Percentiles rank a stretch among this genome's conserved stretches.
These are phyloP conservation scores for Penicillium olsonii DNA, from an alignment of 2,329 filamentous ascomycete species.

Conservation along the genomic window DNA sequence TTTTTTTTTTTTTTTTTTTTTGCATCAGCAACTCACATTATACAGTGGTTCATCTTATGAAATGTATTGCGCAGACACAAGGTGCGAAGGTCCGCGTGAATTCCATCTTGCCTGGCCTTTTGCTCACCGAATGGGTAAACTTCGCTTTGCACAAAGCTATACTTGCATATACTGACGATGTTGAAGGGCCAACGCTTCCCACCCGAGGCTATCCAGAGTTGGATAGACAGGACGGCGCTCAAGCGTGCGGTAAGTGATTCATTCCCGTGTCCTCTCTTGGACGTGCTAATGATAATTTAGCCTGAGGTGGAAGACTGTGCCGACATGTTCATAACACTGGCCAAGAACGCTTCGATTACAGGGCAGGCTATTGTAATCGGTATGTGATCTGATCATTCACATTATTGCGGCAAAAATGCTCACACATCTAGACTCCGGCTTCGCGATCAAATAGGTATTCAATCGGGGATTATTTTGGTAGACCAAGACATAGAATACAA, in stretches of 20 bases:
- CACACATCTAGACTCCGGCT: slow-evolving; percentile 34
- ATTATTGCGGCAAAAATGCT: slow-evolving; percentile 7
- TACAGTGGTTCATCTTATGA: slow-evolving; percentile 64
- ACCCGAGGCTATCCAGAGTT: slow-evolving; percentile 56
- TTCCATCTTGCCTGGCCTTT: slow-evolving; percentile 63
- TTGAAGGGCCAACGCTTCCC: slow-evolving; percentile 58
- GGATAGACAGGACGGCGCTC: slow-evolving; percentile 60
- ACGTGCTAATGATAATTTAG: slow-evolving; percentile 23
- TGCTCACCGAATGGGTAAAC: slow-evolving; percentile 67
- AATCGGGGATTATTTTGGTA: slow-evolving; percentile 21
- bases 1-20: too few relatives aligned
- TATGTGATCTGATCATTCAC: slow-evolving; percentile 19
- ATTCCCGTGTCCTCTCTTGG: neutral
- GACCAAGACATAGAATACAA: slow-evolving; percentile 17
- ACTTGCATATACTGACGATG: slow-evolving; percentile 4
- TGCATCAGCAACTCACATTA: slow-evolving; percentile 1
- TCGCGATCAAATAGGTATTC: slow-evolving; percentile 23
- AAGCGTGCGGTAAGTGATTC: slow-evolving; percentile 55
- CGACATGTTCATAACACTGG: slow-evolving; percentile 41
- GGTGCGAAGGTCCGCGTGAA: slow-evolving; percentile 66
- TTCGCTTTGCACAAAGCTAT: neutral
- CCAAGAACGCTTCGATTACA: slow-evolving; percentile 50
- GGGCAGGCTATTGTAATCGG: slow-evolving; percentile 47
- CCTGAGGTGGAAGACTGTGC: slow-evolving; percentile 46
- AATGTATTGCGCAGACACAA: slow-evolving; percentile 63